Conservation (phyloP, 805 yeast species). For the Saccharomycopsis babjevae region DNA sequence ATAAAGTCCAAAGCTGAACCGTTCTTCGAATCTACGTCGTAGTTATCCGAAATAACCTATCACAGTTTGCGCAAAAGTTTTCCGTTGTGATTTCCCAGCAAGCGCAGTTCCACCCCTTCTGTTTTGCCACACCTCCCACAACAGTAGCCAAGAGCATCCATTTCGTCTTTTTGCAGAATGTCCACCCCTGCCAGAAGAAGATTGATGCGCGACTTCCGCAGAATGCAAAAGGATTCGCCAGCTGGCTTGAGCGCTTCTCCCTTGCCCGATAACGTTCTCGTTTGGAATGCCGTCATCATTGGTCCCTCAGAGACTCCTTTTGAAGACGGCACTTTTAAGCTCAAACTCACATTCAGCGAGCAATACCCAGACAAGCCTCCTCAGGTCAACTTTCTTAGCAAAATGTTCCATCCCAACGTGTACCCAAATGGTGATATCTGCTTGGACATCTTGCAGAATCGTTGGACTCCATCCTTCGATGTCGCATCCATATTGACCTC, state of each 20-base stretch:
- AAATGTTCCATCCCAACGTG: conserved; percentile 97
- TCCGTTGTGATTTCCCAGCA: too few species aligned
- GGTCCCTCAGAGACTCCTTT: conserved; percentile 98
- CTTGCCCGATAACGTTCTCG: conserved; percentile 92
- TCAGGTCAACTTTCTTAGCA: conserved; percentile 76
- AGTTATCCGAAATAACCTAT: too few species aligned
- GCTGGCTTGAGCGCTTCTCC: conserved; percentile 98
- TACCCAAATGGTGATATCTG: conserved; percentile 94
- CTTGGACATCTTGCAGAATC: conserved; percentile 87
- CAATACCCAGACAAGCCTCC: conserved; percentile 98
- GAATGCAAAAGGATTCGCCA: conserved; percentile 97
- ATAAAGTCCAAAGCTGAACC: too few species aligned
- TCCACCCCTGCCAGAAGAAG: conserved; percentile 98
- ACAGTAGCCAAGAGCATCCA: too few species aligned
- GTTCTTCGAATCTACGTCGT: too few species aligned
- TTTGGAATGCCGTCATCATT: conserved; percentile 95
- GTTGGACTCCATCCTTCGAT: conserved; percentile 98
- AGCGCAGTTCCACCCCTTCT: too few species aligned
- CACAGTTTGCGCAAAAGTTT: too few species aligned
- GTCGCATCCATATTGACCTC: conserved; percentile 92
- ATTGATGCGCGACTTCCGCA: conserved; percentile 95
- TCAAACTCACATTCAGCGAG: conserved; percentile 83
- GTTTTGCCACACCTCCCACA: too few species aligned
- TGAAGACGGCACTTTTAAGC: conserved; percentile 93
- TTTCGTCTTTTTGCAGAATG: conserved; percentile 35